Evolutionary conservation across 805 yeast genomes (phyloP), one percentile per base, ranked within the genome.

Genomic region (Ogataea henricii): DNA sequence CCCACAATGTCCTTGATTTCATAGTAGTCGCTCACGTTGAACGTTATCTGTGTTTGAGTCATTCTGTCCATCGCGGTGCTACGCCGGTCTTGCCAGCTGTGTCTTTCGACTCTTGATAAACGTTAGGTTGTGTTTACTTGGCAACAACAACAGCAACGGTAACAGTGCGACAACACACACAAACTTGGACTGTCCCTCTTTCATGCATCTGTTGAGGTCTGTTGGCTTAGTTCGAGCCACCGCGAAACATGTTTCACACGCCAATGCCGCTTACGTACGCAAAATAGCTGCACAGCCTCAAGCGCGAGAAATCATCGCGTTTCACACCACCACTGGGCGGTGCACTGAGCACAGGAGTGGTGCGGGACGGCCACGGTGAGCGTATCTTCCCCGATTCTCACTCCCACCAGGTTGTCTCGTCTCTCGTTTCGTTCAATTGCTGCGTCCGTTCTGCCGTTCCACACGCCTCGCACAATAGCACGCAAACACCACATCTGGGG

Each of bases 1-100:
- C 98, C 98, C 1, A 92, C 83, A 13, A 92, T 79, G 55, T 88
- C 89, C 43, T 84, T 74, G 40, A 92, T 82, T 65, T 89, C 89
- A 67, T 91, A 92, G 61, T 88, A 90, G 52, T 86, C 87, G 23
- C 91, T 83, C 22, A 92, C 92, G 65, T 89, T 89, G 74, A 92
- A 92, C n/a, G 81, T 64, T 30, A 67, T 64, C 45, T 63, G 68
- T 1, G 67, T 61, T 38, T 58, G 65, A 30, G 51, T 33, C 54
- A 52, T 47, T 35, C 14, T 49, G 21, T 21, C 35, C 42, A 39
- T 39, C 13, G 42, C 42, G 16, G 23, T 25, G 12, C 5, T 39
- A 12, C 17, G 32, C 42, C 25, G 33, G 33, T 26, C 16, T 17
- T 25, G 33, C 42, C 22, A 39, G 32, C 33, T 26, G 9, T 30